phyloP scores from a whole-genome alignment of 148 eudicot genomes.

The Fallopia convolvulus region DNA sequence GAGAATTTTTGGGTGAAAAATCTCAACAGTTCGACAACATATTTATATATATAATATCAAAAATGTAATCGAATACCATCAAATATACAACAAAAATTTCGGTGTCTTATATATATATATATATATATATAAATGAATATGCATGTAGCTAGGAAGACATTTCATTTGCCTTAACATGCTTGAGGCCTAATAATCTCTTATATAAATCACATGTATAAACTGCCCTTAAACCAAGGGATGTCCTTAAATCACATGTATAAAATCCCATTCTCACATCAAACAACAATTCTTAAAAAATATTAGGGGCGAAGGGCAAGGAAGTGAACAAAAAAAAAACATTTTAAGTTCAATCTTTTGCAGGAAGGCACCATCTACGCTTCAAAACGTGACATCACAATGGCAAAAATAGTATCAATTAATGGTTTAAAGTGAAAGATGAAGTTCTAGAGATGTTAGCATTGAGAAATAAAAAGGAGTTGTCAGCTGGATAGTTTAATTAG shows the following conservation, averaged over 20 bases:
- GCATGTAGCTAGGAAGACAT: too few relatives aligned
- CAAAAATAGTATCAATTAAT: neutral
- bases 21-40: too few relatives aligned
- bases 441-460: neutral
- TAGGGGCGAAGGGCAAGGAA: neutral
- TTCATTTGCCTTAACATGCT: too few relatives aligned
- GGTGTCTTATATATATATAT: too few relatives aligned
- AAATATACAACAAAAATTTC: too few relatives aligned
- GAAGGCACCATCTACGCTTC: neutral
- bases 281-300: neutral
- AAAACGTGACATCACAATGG: neutral
- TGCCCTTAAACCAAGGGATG: neutral
- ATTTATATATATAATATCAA: too few relatives aligned
- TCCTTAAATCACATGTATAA: neutral
- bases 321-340: neutral
- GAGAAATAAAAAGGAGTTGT: constrained; percentile 2
- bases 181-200: neutral
- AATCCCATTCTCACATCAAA: neutral
- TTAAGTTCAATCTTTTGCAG: neutral
- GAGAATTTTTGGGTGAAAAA: too few relatives aligned
- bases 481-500: constrained; percentile 17
- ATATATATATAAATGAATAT: too few relatives aligned
- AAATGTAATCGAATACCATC: too few relatives aligned
- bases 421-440: neutral
- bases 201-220: neutral